These are phyloP conservation scores for Salvia splendens DNA, from an alignment of 257 asterid species.

Conservation along the genomic window DNA sequence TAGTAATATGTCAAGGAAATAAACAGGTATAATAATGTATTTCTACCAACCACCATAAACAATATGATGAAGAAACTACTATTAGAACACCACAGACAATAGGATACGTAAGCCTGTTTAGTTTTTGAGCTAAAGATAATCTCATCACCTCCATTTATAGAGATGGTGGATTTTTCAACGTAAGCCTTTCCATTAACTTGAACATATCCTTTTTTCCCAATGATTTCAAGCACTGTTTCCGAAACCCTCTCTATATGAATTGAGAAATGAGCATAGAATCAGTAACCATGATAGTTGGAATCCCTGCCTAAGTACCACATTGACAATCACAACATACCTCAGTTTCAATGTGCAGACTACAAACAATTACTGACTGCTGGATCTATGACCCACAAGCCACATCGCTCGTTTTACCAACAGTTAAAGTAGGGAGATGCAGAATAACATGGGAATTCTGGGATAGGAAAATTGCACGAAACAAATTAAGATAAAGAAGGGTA, in stretches of 20 bases:
- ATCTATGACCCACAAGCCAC: slow-evolving; percentile 72
- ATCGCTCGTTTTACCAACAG: slow-evolving; percentile 48
- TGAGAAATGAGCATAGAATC: slow-evolving; percentile 26
- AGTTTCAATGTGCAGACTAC: slow-evolving; percentile 61
- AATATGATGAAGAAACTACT: not conserved
- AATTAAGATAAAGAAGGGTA: slow-evolving; percentile 13
- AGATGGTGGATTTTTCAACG: slow-evolving; percentile 61
- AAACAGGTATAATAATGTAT: not conserved
- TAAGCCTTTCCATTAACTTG: slow-evolving; percentile 71
- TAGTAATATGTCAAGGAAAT: slow-evolving; percentile 55
- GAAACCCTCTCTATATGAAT: slow-evolving; percentile 55
- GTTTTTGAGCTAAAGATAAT: slow-evolving; percentile 70
- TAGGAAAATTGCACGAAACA: slow-evolving; percentile 24
- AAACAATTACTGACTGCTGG: slow-evolving; percentile 65
- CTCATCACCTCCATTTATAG: slow-evolving; percentile 77
- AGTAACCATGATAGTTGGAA: slow-evolving; percentile 27
- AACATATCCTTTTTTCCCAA: slow-evolving; percentile 74
- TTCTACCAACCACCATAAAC: too few species aligned
- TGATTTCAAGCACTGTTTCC: slow-evolving; percentile 63
- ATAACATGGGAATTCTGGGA: slow-evolving; percentile 74
- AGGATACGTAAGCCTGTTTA: slow-evolving; percentile 88
- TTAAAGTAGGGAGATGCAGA: slow-evolving; percentile 52
- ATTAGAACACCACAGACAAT: slow-evolving; percentile 1
- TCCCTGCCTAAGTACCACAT: slow-evolving; percentile 5
- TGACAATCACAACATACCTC: slow-evolving; percentile 49